A percentile compares a stretch with the other conserved stretches of the same genome.
Conservation (phyloP, 2,329 filamentous ascomycete species). For the Trichoderma sp. region DNA sequence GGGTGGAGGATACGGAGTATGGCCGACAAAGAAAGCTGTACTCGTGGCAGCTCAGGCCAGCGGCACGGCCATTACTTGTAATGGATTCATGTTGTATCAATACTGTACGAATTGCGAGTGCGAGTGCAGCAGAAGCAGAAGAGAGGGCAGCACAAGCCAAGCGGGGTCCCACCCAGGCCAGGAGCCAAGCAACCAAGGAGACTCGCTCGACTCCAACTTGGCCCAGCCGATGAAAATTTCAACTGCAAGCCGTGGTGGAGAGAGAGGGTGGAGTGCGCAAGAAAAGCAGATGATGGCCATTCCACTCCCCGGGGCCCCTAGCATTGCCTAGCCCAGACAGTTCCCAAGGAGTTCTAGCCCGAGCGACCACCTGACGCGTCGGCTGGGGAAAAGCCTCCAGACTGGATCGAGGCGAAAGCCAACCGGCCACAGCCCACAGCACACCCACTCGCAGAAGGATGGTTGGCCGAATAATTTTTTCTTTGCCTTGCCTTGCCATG, state of each 20-base stretch:
- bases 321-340: constrained; percentile 1
- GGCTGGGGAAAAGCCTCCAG: constrained; percentile 18
- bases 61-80: background rate
- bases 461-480: constrained; percentile 6
- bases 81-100: background rate
- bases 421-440: constrained; percentile 4
- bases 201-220: background rate
- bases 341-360: constrained; percentile 2
- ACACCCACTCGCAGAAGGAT: constrained; percentile 9
- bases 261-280: background rate
- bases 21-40: background rate
- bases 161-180: background rate
- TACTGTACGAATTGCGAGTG: background rate
- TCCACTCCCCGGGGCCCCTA: constrained; percentile 16
- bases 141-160: background rate
- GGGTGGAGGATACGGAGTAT: background rate
- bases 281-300: constrained; percentile 2
- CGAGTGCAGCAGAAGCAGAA: background rate
- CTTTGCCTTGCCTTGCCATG: background rate
- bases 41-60: background rate
- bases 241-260: constrained; percentile 18
- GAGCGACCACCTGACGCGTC: constrained; percentile 22
- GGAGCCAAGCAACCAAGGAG: background rate
- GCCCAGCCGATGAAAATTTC: constrained; percentile 10
- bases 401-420: constrained; percentile 16